phyloP scores from a whole-genome alignment of 768 basidiomycete species.

The Psilocybe cubensis region DNA sequence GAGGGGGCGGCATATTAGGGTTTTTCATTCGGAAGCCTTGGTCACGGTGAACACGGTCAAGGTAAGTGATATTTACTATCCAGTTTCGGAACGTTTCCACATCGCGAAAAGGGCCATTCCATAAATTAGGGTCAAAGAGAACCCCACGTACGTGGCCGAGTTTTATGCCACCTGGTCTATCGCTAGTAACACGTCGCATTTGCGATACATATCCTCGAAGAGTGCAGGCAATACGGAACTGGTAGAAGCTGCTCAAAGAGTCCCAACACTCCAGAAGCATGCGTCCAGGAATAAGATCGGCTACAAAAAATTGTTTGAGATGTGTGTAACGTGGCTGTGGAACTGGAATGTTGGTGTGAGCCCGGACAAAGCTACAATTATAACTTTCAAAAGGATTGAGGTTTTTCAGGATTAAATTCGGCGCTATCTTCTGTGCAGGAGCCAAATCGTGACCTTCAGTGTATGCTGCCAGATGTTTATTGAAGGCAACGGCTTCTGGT shows the following conservation, averaged over 20 bases:
- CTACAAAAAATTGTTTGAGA: conserved; percentile 16
- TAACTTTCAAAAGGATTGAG: neutral
- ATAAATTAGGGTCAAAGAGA: neutral
- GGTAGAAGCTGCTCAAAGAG: conserved; percentile 18
- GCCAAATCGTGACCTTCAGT: neutral
- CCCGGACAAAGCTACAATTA: conserved; percentile 5
- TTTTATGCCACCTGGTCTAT: neutral
- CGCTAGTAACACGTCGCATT: conserved; percentile 18
- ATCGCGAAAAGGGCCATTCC: neutral
- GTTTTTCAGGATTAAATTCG: conserved; percentile 10
- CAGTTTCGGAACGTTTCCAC: neutral
- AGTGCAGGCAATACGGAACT: conserved; percentile 28
- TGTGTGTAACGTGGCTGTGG: conserved; percentile 1
- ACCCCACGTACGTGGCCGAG: neutral
- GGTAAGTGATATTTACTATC: neutral
- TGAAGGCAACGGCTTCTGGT: conserved; percentile 1
- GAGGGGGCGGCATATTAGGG: neutral
- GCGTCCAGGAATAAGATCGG: conserved; percentile 30
- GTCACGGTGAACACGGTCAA: neutral
- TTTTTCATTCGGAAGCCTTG: neutral
- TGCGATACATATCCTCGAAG: conserved; percentile 29
- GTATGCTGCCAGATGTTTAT: neutral
- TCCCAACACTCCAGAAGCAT: conserved; percentile 28
- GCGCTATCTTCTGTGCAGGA: conserved; percentile 1
- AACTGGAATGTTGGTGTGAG: conserved; percentile 10